Base-by-base conservation (phyloP, 1,284 basidiomycete genomes). In the Ganoderma resinaceum region DNA sequence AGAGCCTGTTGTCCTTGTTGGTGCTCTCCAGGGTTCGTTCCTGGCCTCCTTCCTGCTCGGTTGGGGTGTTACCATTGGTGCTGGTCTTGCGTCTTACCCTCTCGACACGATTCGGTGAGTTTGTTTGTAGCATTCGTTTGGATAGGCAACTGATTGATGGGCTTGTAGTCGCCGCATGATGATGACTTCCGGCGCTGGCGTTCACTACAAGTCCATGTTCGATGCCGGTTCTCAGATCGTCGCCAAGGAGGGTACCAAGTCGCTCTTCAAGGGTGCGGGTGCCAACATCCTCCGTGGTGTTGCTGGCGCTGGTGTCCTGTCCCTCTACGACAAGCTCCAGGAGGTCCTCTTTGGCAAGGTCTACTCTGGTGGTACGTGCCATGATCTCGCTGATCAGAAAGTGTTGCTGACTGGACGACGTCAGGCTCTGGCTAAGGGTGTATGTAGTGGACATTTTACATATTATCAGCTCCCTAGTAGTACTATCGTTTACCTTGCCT, bases 241-340 rank as follows among this genome's bases (percentile, higher is more conserved):
- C 76, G 89, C 91, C 79, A 95, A 95, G 89, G 96, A 98, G 86
- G 96, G 96, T 79, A 82, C 86, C 68, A 91, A 90, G 81, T 96
- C 95, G 42, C 87, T 97, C 78, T 96, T 96, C 91, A 95, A 95
- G 89, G 95, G 94, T 86, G 95, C 96, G 79, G 96, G 95, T 89
- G 96, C 96, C 82, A 97, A 98, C 88, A 96, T 97, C 76, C 94
- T 98, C 78, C 96, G 96, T 93, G 95, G 96, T 91, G 94, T 97
- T 80, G 96, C 96, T 78, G 96, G 96, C 86, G 96, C 96, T 83
- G 96, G 96, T 95, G 96, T 97, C 74, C 84, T 98, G 78, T 96
- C 96, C 53, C 86, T 97, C 71, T 96, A 96, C 83, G 95, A 97
- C 90, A 94, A 96, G 85, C 90, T 97, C 80, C 96, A 97, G 83